A percentile compares a stretch with the other conserved stretches of the same genome.
phyloP scores from a whole-genome alignment of 139 green algal genomes.

The Chlorella vulgaris region DNA sequence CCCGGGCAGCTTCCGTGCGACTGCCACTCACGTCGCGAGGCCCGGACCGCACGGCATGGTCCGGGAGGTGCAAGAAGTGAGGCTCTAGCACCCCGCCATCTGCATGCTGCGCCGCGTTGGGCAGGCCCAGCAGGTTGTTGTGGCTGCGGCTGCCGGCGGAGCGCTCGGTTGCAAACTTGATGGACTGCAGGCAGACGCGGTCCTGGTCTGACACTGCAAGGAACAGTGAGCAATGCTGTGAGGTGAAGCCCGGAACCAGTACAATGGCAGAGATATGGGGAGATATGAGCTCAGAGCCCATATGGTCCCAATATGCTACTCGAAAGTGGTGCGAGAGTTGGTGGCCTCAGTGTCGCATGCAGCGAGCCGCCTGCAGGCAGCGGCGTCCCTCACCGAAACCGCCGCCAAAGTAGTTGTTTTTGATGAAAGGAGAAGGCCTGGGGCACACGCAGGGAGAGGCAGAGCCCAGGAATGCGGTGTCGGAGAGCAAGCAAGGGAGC shows the following conservation, averaged over 20 bases:
- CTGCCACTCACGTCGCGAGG: conserved; percentile 15
- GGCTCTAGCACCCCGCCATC: not conserved
- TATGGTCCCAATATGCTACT: too few species aligned
- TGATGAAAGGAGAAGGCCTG: conserved; percentile 38
- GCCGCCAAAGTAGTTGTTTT: conserved; percentile 45
- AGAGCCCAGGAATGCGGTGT: not conserved
- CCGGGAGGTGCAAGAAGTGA: conserved; percentile 12
- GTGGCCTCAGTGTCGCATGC: too few species aligned
- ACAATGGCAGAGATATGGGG: too few species aligned
- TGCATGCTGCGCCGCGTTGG: not conserved
- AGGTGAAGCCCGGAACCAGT: not conserved
- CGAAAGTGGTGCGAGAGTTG: too few species aligned
- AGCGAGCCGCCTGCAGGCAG: too few species aligned
- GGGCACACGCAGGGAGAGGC: not conserved
- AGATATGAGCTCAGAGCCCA: too few species aligned
- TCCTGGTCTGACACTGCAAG: conserved; percentile 37
- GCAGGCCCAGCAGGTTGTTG: not conserved
- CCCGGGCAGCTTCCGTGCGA: too few species aligned
- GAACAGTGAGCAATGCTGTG: too few species aligned
- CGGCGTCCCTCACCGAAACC: conserved; percentile 41
- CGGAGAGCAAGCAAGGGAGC: not conserved
- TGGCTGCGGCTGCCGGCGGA: conserved; percentile 26
- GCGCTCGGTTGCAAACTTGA: conserved; percentile 33
- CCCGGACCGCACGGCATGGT: conserved; percentile 31
- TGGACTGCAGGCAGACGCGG: conserved; percentile 41